These are phyloP conservation scores for Mycena alexandri DNA, from an alignment of 768 basidiomycete species.

Conservation along the genomic window DNA sequence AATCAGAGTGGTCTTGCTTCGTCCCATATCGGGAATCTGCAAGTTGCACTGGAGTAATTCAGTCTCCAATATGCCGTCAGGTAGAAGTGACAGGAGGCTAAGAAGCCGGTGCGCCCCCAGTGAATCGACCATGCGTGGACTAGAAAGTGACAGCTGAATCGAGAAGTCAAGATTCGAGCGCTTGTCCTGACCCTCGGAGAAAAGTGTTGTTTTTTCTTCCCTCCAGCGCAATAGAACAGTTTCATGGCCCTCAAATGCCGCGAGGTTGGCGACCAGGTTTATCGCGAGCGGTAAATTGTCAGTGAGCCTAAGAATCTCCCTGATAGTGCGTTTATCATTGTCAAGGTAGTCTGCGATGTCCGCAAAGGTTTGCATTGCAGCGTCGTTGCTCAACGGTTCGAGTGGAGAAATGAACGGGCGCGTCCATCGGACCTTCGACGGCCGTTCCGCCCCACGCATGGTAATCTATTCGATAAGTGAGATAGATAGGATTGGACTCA, in stretches of 20 bases:
- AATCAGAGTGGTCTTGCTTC: no score
- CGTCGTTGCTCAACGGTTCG: constrained; percentile 12
- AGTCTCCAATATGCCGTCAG: constrained; percentile 16
- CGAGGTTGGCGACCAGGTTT: constrained; percentile 6
- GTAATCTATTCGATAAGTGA: constrained; percentile 20
- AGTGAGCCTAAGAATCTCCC: constrained; percentile 3
- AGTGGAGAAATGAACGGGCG: constrained; percentile 25
- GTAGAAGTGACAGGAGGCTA: constrained; percentile 19
- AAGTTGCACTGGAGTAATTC: constrained; percentile 7
- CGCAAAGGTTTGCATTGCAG: constrained; percentile 11
- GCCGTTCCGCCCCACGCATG: constrained; percentile 27
- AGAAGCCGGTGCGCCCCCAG: constrained; percentile 10
- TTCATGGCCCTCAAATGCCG: constrained; percentile 11
- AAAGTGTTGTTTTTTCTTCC: constrained; percentile 5
- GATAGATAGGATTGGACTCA: neutral
- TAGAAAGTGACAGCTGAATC: constrained; percentile 14
- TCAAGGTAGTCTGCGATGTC: constrained; percentile 19
- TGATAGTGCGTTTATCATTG: neutral
- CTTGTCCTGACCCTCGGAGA: constrained; percentile 19
- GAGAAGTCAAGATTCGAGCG: constrained; percentile 19
- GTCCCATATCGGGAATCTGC: no score
- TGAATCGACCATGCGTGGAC: constrained; percentile 12
- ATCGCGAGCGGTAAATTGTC: constrained; percentile 8
- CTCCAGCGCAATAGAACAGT: neutral
- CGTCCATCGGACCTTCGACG: constrained; percentile 16